phyloP scores from a whole-genome alignment of 805 yeast genomes.

The Kodamaea neixiangensis region DNA sequence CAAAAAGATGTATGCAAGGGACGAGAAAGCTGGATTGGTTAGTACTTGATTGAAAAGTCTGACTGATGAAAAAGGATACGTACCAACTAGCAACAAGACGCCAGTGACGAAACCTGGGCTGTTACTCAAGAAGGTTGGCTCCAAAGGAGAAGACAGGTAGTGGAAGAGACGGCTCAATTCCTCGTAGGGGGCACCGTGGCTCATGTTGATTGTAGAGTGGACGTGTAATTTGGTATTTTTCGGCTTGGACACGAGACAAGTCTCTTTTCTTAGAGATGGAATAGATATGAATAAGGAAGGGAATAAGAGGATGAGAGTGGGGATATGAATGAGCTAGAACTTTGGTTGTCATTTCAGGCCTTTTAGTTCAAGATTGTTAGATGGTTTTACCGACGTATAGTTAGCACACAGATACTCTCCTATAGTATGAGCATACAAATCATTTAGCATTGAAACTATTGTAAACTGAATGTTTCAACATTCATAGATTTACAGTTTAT shows the following conservation, averaged over 20 bases:
- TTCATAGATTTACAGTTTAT: no score
- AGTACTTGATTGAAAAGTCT: background rate
- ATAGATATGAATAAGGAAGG: background rate
- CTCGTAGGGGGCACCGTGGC: conserved; percentile 31
- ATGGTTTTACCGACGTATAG: no score
- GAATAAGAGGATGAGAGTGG: background rate
- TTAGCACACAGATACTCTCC: no score
- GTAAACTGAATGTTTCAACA: no score
- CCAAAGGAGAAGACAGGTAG: conserved; percentile 25
- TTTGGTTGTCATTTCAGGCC: no score
- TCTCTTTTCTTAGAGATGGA: no score
- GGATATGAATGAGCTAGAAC: background rate
- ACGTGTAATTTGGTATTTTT: background rate
- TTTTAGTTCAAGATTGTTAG: no score
- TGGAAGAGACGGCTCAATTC: conserved; percentile 24
- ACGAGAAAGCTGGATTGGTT: conserved; percentile 25
- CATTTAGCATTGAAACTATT: no score
- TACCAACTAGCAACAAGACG: conserved; percentile 27
- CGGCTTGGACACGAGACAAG: conserved; percentile 1
- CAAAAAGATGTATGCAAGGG: conserved; percentile 31
- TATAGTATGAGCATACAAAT: no score
- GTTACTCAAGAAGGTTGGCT: conserved; percentile 19
- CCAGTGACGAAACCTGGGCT: conserved; percentile 22
- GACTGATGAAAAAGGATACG: conserved; percentile 10
- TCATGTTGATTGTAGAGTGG: conserved; percentile 10